phyloP scores from a whole-genome alignment of 2,329 filamentous ascomycete genomes.

The Cercospora sp. region DNA sequence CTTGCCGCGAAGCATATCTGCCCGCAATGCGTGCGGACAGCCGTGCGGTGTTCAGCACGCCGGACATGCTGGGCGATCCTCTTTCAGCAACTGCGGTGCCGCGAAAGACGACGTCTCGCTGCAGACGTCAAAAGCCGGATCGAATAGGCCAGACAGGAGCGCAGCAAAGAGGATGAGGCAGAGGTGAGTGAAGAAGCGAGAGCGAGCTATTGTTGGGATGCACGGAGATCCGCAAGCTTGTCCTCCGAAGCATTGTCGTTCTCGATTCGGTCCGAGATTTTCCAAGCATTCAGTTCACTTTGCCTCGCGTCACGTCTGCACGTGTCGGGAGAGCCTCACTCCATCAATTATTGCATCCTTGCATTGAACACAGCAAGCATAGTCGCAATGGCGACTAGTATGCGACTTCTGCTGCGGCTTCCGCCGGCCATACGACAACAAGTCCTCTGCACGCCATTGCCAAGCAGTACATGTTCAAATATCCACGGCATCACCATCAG shows the following conservation, averaged over 20 bases:
- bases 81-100: not conserved
- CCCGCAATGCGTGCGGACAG: constrained; percentile 35
- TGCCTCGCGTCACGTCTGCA: constrained; percentile 17
- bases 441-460: constrained; percentile 13
- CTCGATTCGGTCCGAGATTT: constrained; percentile 17
- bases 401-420: constrained; percentile 27
- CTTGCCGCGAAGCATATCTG: constrained; percentile 32
- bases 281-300: constrained; percentile 7
- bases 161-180: constrained; percentile 5
- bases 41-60: constrained; percentile 33
- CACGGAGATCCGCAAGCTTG: constrained; percentile 10
- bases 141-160: not conserved
- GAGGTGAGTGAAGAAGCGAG: constrained; percentile 13
- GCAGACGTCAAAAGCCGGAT: not conserved
- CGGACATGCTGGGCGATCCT: constrained; percentile 32
- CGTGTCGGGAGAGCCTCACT: constrained; percentile 9
- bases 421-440: constrained; percentile 28
- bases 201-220: constrained; percentile 27
- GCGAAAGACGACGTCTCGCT: not conserved
- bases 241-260: constrained; percentile 10
- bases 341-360: constrained; percentile 8
- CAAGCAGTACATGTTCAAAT: not conserved
- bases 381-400: constrained; percentile 20
- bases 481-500: not conserved
- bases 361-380: not conserved